Evolutionary conservation across 768 basidiomycete genomes (phyloP).

Genomic region (Inosperma sp.): DNA sequence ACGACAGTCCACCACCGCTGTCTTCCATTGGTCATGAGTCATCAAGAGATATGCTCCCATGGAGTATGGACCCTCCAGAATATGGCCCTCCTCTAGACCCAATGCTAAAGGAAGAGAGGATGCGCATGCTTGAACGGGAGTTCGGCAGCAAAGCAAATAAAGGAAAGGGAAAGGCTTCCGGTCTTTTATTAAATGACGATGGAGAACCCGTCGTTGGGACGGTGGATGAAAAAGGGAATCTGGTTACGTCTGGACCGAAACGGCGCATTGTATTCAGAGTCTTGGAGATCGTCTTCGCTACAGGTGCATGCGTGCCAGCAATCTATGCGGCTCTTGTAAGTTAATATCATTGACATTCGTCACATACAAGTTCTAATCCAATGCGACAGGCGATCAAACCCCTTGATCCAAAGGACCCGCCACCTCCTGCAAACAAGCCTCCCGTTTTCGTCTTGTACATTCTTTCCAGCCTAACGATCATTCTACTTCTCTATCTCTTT

Average conservation of each 20-base stretch:
- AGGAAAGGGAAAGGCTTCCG: constrained; percentile 21
- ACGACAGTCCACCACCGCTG: constrained; percentile 26
- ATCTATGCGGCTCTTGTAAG: constrained; percentile 63
- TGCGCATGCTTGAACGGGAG: constrained; percentile 67
- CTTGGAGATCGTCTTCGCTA: constrained; percentile 46
- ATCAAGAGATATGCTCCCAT: constrained; percentile 46
- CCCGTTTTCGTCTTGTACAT: constrained; percentile 56
- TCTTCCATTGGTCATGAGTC: constrained; percentile 40
- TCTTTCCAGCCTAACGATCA: constrained; percentile 48
- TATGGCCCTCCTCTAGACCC: constrained; percentile 40
- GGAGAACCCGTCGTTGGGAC: constrained; percentile 54
- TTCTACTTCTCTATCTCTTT: constrained; percentile 52
- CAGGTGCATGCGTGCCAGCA: constrained; percentile 48
- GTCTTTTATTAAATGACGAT: constrained; percentile 38
- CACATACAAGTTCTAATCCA: constrained; percentile 10
- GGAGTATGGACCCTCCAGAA: constrained; percentile 46
- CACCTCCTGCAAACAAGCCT: constrained; percentile 49
- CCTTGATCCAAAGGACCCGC: constrained; percentile 35
- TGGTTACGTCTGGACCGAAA: constrained; percentile 61
- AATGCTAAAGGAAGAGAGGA: constrained; percentile 59
- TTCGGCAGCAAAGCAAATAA: constrained; percentile 45
- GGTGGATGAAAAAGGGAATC: constrained; percentile 50
- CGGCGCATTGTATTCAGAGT: constrained; percentile 49
- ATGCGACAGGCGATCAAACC: constrained; percentile 52
- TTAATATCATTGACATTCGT: constrained; percentile 11